Percentiles rank a stretch among this genome's conserved stretches.
phyloP scores from a whole-genome alignment of 106 monocot species.

The Dendrobium chrysotoxum region DNA sequence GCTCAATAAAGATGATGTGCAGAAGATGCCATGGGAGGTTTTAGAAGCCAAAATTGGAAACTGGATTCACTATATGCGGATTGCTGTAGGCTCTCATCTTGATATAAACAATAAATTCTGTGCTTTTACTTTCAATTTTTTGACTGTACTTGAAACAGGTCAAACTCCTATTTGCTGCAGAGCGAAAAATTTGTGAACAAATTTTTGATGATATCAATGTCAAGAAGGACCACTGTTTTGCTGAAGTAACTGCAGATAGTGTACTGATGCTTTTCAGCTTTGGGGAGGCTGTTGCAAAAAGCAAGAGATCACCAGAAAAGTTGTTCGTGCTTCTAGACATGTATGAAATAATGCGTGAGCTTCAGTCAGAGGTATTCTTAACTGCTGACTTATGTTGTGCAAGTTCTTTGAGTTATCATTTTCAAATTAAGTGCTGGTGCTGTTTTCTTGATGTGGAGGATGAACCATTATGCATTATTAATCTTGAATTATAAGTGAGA shows the following conservation, averaged over 20 bases:
- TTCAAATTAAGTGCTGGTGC: background rate
- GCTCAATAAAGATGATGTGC: conserved; percentile 90
- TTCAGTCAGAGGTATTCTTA: conserved; percentile 74
- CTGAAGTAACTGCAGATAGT: conserved; percentile 78
- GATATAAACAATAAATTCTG: conserved; percentile 2
- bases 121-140: background rate
- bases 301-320: conserved; percentile 93
- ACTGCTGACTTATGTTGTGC: background rate
- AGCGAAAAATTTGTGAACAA: conserved; percentile 85
- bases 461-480: background rate
- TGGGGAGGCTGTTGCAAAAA: conserved; percentile 94
- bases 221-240: conserved; percentile 73
- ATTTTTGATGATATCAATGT: conserved; percentile 68
- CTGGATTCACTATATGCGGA: conserved; percentile 98
- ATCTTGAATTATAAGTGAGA: background rate
- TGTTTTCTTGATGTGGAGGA: background rate
- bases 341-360: conserved; percentile 97
- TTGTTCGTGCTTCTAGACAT: conserved; percentile 96
- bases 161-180: conserved; percentile 87
- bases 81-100: conserved; percentile 50
- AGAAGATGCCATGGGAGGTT: conserved; percentile 88
- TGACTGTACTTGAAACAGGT: conserved; percentile 54
- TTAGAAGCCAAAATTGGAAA: conserved; percentile 92
- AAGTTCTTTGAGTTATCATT: background rate
- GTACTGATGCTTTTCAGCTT: conserved; percentile 80